Evolutionary conservation across 176 grass and related monocot genomes (phyloP).

Genomic region (Oryza australiensis): DNA sequence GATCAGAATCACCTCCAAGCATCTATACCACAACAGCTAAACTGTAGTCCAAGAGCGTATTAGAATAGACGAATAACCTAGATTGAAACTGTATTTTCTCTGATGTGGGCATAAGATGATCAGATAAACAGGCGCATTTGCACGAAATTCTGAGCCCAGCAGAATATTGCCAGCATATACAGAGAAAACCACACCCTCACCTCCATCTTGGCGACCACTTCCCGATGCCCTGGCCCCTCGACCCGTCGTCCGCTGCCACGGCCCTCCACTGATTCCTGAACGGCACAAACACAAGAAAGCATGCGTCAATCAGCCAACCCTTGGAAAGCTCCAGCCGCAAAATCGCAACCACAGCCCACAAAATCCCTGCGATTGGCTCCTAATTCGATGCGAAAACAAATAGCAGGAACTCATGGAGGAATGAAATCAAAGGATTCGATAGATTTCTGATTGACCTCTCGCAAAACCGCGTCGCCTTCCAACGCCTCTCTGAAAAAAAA

Average conservation of each 20-base stretch:
- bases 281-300: constrained; percentile 1
- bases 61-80: constrained; percentile 22
- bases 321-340: neutral
- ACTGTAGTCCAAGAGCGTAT: neutral
- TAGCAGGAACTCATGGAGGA: neutral
- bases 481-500: neutral
- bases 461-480: neutral
- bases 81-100: neutral
- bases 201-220: constrained; percentile 39
- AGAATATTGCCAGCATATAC: constrained; percentile 49
- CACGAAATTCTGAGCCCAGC: neutral
- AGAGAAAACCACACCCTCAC: constrained; percentile 39
- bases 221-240: neutral
- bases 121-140: neutral
- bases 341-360: neutral
- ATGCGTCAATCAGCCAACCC: constrained; percentile 12
- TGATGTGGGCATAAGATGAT: constrained; percentile 18
- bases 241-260: neutral
- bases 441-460: constrained; percentile 2
- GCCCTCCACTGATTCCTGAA: constrained; percentile 32
- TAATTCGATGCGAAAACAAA: neutral
- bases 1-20: constrained; percentile 29
- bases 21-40: constrained; percentile 36
- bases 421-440: constrained; percentile 23
- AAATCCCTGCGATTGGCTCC: constrained; percentile 16